Base-by-base conservation (phyloP, 2,329 filamentous ascomycete species). In the Beauveria medogensis region DNA sequence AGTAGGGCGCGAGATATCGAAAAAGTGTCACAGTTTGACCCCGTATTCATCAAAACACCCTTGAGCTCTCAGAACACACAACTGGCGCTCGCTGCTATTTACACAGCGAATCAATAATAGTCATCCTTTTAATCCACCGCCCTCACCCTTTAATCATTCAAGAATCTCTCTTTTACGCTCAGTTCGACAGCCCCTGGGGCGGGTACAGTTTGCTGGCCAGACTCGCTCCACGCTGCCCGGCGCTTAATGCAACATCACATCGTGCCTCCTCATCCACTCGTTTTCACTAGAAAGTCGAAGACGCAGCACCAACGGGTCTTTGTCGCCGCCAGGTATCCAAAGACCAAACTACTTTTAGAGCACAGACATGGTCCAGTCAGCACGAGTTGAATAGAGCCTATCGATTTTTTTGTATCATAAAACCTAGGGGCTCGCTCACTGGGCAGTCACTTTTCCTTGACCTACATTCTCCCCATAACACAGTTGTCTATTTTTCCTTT, bases 171-270 rank as follows among this genome's bases (percentile, higher is more conserved):
- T 22, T 41, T 18, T 55, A n/a, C 22, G 40, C 26, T 3, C 26
- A 30, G 18, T 30, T n/a, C 5, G 3, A 16, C 40, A n/a, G 14
- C 28, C 30, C 28, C 54, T 40, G 43, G 3, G 18, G n/a, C 14
- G 20, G 55, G 44, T 16, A 18, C 43, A 14, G 14, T 34, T 48
- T 48, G 55, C 14, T 20, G 20, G 43, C 55, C 53, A 26, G n/a
- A 3, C n/a, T 37, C 14, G n/a, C 43, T 56, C 43, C 54, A 56
- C 54, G 56, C 3, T 46, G 24, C 12, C 46, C 10, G 53, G 52
- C 59, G 59, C 52, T 51, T 61, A 52, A 55, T 44, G 59, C 59
- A 34, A 52, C 59, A 61, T 44, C 30, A n/a, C 24, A 34, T 37
- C 24, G 30, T 18, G 34, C 34, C 22, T 46, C 41, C 44, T 51